Conservation (phyloP, 2,329 filamentous ascomycete genomes). For the Calonectria pseudoturangicola region DNA sequence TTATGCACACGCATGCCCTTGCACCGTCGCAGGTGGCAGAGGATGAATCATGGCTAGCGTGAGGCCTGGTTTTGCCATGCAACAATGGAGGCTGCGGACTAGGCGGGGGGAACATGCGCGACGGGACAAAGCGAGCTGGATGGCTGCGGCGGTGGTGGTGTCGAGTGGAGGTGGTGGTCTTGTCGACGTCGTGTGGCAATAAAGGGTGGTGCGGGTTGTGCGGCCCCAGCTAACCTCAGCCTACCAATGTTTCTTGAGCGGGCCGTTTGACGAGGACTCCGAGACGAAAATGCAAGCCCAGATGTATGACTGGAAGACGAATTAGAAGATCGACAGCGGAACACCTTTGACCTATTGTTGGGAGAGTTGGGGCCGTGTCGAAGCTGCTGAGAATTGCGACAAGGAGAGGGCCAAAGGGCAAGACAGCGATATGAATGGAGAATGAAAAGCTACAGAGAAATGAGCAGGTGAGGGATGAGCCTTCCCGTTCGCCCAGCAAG, state of each 20-base stretch:
- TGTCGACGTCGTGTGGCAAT: slow-evolving; percentile 35
- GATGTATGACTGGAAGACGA: slow-evolving; percentile 31
- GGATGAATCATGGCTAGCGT: slow-evolving; percentile 33
- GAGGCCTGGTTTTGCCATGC: slow-evolving; percentile 18
- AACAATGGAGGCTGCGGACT: slow-evolving; percentile 28
- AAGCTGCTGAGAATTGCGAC: slow-evolving; percentile 13
- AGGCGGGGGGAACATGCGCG: slow-evolving; percentile 1
- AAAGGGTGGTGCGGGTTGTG: slow-evolving; percentile 32
- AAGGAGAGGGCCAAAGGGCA: not conserved
- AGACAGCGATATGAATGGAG: not conserved
- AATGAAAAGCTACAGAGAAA: slow-evolving; percentile 3
- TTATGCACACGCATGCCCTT: slow-evolving; percentile 42
- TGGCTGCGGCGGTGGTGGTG: slow-evolving; percentile 16
- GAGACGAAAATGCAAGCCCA: slow-evolving; percentile 22
- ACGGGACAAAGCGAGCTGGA: slow-evolving; percentile 25
- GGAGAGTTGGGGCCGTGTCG: not conserved
- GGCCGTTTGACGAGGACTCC: slow-evolving; percentile 12
- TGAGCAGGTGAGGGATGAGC: not conserved
- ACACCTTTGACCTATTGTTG: slow-evolving; percentile 7
- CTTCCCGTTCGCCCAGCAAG: slow-evolving; percentile 4
- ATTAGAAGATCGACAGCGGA: slow-evolving; percentile 21
- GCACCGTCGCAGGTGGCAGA: slow-evolving; percentile 25
- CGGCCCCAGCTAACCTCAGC: slow-evolving; percentile 27
- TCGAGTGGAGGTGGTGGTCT: slow-evolving; percentile 26
- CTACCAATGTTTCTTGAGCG: slow-evolving; percentile 27